A percentile compares a stretch with the other conserved stretches of the same genome.
phyloP scores from a whole-genome alignment of 2,329 filamentous ascomycete genomes.

The Xenosphaeropsis pyriputrescens region DNA sequence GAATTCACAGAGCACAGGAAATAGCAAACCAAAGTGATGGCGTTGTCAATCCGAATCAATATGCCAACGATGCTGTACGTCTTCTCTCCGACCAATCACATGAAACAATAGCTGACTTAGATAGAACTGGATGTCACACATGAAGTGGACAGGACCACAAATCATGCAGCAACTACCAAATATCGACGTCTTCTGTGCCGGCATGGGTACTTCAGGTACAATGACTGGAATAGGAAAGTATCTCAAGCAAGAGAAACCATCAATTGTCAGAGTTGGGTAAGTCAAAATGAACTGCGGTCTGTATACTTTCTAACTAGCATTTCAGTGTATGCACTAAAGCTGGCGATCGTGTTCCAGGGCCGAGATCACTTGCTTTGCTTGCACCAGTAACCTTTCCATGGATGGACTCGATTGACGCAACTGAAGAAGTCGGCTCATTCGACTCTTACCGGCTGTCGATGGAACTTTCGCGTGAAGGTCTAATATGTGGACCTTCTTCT shows the following conservation, averaged over 20 bases:
- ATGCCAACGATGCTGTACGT: conserved; percentile 28
- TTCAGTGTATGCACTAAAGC: conserved; percentile 37
- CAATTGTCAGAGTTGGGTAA: conserved; percentile 7
- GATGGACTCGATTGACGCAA: conserved; percentile 35
- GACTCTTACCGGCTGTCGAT: conserved; percentile 38
- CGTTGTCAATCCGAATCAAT: conserved; percentile 38
- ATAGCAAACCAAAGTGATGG: conserved; percentile 25
- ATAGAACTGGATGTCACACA: conserved; percentile 75
- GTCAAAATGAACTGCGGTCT: conserved; percentile 1
- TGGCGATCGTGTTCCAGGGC: conserved; percentile 43
- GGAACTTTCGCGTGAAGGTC: conserved; percentile 36
- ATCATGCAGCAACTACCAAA: conserved; percentile 69
- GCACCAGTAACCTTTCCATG: conserved; percentile 40
- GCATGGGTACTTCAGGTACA: conserved; percentile 89
- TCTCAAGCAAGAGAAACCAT: conserved; percentile 49
- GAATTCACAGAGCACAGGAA: conserved; percentile 30
- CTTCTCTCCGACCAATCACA: too few relatives aligned
- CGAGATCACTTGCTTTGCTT: conserved; percentile 34
- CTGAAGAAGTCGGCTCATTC: conserved; percentile 39
- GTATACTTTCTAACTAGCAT: conserved; percentile 1
- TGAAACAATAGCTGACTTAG: conserved; percentile 13
- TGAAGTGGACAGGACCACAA: conserved; percentile 73
- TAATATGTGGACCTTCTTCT: conserved; percentile 45
- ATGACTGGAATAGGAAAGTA: conserved; percentile 75
- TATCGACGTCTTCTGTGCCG: conserved; percentile 80